Conservation (phyloP, 306 rosid species). For the Senna siamea region DNA sequence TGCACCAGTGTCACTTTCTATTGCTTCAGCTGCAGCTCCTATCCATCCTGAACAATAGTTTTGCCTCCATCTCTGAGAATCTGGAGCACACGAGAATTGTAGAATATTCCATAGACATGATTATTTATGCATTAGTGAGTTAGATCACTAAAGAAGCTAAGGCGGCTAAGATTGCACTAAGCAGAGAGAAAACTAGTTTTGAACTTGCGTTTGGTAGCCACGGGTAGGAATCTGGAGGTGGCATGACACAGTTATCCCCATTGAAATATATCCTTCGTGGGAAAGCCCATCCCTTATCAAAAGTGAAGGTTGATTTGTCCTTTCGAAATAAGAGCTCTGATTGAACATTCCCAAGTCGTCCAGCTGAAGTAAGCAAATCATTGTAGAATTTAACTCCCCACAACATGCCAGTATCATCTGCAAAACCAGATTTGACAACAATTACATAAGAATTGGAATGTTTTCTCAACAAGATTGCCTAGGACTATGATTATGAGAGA, state of each 20-base stretch:
- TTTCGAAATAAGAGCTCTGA: slow-evolving; percentile 69
- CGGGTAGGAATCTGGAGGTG: slow-evolving; percentile 78
- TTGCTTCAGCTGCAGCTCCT: neutral
- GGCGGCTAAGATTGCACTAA: slow-evolving; percentile 35
- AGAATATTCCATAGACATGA: neutral
- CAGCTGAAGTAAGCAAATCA: slow-evolving; percentile 64
- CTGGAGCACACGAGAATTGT: neutral
- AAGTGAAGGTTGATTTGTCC: slow-evolving; percentile 61
- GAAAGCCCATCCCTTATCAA: slow-evolving; percentile 80
- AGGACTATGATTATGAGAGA: neutral
- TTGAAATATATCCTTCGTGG: slow-evolving; percentile 74
- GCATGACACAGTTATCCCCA: slow-evolving; percentile 45
- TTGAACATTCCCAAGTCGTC: slow-evolving; percentile 70
- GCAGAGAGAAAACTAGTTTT: slow-evolving; percentile 35
- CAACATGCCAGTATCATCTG: slow-evolving; percentile 79
- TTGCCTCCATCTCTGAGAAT: neutral
- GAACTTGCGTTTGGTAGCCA: slow-evolving; percentile 68
- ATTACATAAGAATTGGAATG: neutral
- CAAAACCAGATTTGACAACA: slow-evolving; percentile 36
- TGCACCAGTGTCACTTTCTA: slow-evolving; percentile 1
- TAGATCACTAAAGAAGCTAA: slow-evolving; percentile 50
- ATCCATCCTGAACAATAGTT: neutral
- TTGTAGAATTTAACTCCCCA: slow-evolving; percentile 75
- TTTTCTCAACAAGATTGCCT: neutral
- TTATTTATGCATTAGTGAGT: slow-evolving; percentile 40